Evolutionary conservation across 106 monocot genomes (phyloP).

Genomic region (Posidonia australis): DNA sequence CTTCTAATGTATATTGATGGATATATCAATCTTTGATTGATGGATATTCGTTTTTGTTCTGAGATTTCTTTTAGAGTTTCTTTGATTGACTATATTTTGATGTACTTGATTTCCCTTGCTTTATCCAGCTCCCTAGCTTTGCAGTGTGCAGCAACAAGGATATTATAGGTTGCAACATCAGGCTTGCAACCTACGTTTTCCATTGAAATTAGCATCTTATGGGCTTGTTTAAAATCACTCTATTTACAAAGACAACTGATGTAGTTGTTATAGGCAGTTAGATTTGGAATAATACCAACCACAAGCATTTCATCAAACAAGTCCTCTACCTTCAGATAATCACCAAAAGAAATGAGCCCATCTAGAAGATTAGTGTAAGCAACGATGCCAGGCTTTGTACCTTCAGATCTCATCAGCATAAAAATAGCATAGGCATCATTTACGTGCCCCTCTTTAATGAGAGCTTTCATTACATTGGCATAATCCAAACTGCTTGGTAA

Average conservation of each 20-base stretch:
- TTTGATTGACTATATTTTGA: too few relatives aligned
- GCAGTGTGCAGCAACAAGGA: slow-evolving; percentile 28
- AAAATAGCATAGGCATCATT: slow-evolving; percentile 44
- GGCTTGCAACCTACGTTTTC: slow-evolving; percentile 49
- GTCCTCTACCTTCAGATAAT: slow-evolving; percentile 34
- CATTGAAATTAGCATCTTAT: slow-evolving; percentile 50
- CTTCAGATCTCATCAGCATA: slow-evolving; percentile 37
- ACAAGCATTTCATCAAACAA: slow-evolving; percentile 78
- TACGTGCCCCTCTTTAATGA: slow-evolving; percentile 39
- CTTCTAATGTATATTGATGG: too few relatives aligned
- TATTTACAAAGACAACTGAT: slow-evolving; percentile 45
- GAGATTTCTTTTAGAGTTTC: too few relatives aligned
- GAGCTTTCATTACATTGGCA: slow-evolving; percentile 32
- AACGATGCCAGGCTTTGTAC: slow-evolving; percentile 24
- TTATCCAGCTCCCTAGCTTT: slow-evolving; percentile 28
- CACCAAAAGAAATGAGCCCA: slow-evolving; percentile 22
- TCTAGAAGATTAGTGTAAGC: slow-evolving; percentile 40
- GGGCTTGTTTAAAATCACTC: slow-evolving; percentile 27
- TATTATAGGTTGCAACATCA: slow-evolving; percentile 35
- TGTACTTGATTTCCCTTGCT: too few relatives aligned
- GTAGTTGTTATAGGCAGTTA: slow-evolving; percentile 32
- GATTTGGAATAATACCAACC: slow-evolving; percentile 38
- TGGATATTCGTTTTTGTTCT: too few relatives aligned
- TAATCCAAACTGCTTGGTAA: slow-evolving; percentile 30
- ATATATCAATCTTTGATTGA: too few relatives aligned